A percentile compares a stretch with the other conserved stretches of the same genome.
Conservation (phyloP, 768 basidiomycete genomes). For the Pilatotrama ljubarskyi region DNA sequence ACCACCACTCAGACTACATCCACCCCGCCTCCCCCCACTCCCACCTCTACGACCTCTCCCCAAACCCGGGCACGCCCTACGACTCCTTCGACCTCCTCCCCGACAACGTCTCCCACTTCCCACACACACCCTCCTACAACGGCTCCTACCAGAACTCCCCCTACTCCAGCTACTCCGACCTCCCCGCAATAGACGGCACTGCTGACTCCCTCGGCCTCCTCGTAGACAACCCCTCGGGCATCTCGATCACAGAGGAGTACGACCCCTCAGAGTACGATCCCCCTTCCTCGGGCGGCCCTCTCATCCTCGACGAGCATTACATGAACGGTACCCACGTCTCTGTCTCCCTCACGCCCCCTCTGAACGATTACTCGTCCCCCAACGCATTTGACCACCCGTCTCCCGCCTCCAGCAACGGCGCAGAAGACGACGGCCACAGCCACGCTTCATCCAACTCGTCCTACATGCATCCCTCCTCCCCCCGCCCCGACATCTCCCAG, state of each 20-base stretch:
- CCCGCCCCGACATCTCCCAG: constrained; percentile 56
- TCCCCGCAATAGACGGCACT: constrained; percentile 36
- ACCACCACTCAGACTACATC: constrained; percentile 18
- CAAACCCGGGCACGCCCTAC: constrained; percentile 32
- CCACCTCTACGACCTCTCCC: constrained; percentile 28
- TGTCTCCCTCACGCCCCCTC: constrained; percentile 39
- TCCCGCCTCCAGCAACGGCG: constrained; percentile 56
- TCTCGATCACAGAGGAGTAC: constrained; percentile 51
- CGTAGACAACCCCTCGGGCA: constrained; percentile 42
- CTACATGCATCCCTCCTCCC: constrained; percentile 51
- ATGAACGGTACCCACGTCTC: constrained; percentile 39
- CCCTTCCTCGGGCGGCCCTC: constrained; percentile 46
- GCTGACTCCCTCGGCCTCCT: constrained; percentile 47
- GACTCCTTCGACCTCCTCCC: constrained; percentile 42
- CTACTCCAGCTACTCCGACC: constrained; percentile 69
- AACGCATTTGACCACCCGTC: constrained; percentile 63
- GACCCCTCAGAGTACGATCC: constrained; percentile 74
- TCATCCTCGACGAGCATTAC: constrained; percentile 62
- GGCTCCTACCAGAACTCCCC: constrained; percentile 73
- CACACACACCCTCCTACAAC: constrained; percentile 58
- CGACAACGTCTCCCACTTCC: constrained; percentile 41
- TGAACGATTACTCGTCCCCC: constrained; percentile 33
- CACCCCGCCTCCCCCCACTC: constrained; percentile 17
- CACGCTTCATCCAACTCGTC: constrained; percentile 72
- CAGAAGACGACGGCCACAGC: constrained; percentile 50